Percentiles rank a stretch among this genome's conserved stretches.
These are phyloP conservation scores for Microbotryum violaceum DNA, from an alignment of 1,284 basidiomycete genomes.

Conservation along the genomic window DNA sequence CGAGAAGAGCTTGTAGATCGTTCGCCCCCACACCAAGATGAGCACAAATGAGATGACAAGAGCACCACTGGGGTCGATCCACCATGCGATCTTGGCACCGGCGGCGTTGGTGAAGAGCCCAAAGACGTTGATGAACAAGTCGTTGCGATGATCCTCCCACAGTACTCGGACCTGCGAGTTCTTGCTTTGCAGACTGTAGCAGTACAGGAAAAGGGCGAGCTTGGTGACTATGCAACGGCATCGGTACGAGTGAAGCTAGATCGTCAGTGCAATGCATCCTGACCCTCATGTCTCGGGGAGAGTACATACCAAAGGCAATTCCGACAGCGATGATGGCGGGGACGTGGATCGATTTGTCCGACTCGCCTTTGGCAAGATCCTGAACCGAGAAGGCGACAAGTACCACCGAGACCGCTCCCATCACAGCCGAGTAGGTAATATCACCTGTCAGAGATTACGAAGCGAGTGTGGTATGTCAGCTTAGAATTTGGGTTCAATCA, in stretches of 20 bases:
- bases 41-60: conserved; percentile 55
- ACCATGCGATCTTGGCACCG: conserved; percentile 79
- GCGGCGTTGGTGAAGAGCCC: conserved; percentile 81
- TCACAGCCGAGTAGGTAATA: conserved; percentile 61
- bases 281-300: conserved; percentile 1
- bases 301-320: conserved; percentile 61
- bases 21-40: conserved; percentile 43
- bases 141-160: conserved; percentile 74
- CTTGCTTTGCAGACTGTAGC: conserved; percentile 63
- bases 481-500: not conserved
- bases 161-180: conserved; percentile 86
- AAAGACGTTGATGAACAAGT: conserved; percentile 42
- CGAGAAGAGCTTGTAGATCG: conserved; percentile 72
- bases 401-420: conserved; percentile 76
- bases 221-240: conserved; percentile 57
- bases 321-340: conserved; percentile 74
- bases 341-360: conserved; percentile 65
- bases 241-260: not conserved
- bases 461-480: no score
- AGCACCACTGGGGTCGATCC: conserved; percentile 74
- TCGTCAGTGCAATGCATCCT: not conserved
- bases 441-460: conserved; percentile 50
- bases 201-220: conserved; percentile 76
- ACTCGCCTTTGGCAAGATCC: conserved; percentile 36
- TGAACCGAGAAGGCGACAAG: conserved; percentile 49